These are phyloP conservation scores for Candida takata DNA, from an alignment of 805 yeast species.

Conservation along the genomic window DNA sequence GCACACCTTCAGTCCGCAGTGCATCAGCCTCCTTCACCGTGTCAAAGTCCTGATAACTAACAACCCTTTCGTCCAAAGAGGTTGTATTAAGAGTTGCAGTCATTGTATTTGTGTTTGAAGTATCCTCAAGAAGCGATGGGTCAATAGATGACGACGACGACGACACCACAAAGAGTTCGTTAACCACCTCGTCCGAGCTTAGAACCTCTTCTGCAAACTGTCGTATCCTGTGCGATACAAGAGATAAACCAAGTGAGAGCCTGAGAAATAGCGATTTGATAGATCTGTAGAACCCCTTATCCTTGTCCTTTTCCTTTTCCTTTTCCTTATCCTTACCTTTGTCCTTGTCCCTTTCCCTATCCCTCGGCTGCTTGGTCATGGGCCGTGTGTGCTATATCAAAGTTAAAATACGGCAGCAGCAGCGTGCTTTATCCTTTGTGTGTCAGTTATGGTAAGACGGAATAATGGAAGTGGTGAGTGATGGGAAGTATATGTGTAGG, in stretches of 20 bases:
- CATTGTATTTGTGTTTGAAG: conserved; percentile 2
- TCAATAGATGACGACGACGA: conserved; percentile 27
- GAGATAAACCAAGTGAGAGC: conserved; percentile 33
- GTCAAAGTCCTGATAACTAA: conserved; percentile 23
- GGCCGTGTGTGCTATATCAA: too few species aligned
- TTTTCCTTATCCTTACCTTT: too few species aligned
- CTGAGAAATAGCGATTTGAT: conserved; percentile 30
- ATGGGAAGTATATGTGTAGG: too few species aligned
- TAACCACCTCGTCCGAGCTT: conserved; percentile 41
- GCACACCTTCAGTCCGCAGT: conserved; percentile 19
- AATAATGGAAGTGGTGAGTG: too few species aligned
- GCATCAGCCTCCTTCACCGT: conserved; percentile 22
- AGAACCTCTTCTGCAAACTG: conserved; percentile 43
- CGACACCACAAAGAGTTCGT: conserved; percentile 41
- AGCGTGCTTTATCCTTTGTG: too few species aligned
- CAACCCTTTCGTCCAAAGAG: conserved; percentile 5
- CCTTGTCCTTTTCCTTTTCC: neutral
- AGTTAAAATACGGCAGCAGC: too few species aligned
- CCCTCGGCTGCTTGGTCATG: too few species aligned
- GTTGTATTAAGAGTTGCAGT: neutral
- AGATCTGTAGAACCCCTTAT: conserved; percentile 10
- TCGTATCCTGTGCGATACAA: conserved; percentile 29
- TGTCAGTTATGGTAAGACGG: too few species aligned
- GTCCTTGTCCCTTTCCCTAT: too few species aligned
- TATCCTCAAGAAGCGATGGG: conserved; percentile 23